Base-by-base conservation (phyloP, 208 protist genomes). In the Trypanosoma caninum region DNA sequence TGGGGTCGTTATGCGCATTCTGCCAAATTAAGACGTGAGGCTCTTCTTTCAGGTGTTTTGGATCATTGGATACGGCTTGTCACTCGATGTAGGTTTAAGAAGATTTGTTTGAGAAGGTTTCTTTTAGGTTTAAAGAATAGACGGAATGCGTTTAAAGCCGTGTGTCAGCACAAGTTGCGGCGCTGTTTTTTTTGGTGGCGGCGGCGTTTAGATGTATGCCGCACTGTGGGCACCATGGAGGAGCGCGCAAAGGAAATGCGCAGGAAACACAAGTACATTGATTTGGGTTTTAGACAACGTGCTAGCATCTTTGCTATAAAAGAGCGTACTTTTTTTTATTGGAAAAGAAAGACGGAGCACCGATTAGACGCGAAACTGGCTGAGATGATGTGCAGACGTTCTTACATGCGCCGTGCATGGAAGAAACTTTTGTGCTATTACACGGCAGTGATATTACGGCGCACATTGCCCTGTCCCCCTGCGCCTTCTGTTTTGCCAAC, bases 291-390 rank as follows among this genome's bases (percentile, higher is more conserved):
- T n/a, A 33, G 8, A 10, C 14, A 40, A 14, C 51, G 52, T 41
- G n/a, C 25, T 6, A 33, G 23, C 3, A 10, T 40, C 8, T 69
- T 69, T 38, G 20, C 23, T 37, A 45, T 54, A 14, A 61, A 35
- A 51, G 42, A 61, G 20, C 40, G 53, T 51, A 55, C 58, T 22
- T 63, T 66, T 55, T 16, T 35, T 22, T 48, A 61, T n/a, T 87
- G 80, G 80, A 74, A 72, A 38, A 42, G 33, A 27, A 56, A 63
- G 44, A 81, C 73, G 40, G 73, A 80, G 41, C 47, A 52, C 9
- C 76, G 67, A 18, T 58, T 83, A 35, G 73, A 77, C 59, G 27
- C 33, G 10, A 65, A 58, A 31, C 57, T 87, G 0, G 80, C 80
- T 3, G 74, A 27, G 31, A 76, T 64, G 52, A 58, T 67, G 31